Evolutionary conservation across 1,139 yeast genomes (phyloP).

Genomic region (Zygoascus meyerae): DNA sequence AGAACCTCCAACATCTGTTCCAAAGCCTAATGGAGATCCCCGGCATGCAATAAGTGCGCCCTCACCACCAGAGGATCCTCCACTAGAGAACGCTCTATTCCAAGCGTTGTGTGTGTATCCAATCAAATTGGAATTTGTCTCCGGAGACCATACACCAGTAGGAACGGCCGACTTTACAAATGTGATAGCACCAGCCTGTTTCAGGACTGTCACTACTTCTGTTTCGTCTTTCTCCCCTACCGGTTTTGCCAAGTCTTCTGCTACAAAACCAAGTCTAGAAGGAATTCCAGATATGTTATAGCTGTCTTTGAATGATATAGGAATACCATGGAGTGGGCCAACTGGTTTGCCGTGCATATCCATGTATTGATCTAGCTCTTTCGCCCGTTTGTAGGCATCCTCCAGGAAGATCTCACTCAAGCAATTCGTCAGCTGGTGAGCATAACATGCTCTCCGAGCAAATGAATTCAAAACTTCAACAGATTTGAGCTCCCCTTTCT

Average conservation of each 20-base stretch:
- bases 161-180: constrained; percentile 56
- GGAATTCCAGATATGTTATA: constrained; percentile 41
- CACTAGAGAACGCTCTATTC: constrained; percentile 42
- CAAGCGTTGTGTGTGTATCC: constrained; percentile 47
- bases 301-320: constrained; percentile 35
- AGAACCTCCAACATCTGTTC: constrained; percentile 65
- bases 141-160: constrained; percentile 49
- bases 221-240: constrained; percentile 23
- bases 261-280: constrained; percentile 40
- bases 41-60: constrained; percentile 49
- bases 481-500: constrained; percentile 39
- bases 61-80: constrained; percentile 63
- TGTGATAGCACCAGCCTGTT: constrained; percentile 49
- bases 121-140: constrained; percentile 41
- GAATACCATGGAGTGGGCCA: constrained; percentile 16
- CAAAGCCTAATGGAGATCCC: constrained; percentile 49
- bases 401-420: constrained; percentile 28
- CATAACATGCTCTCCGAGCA: constrained; percentile 52
- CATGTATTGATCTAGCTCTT: constrained; percentile 40
- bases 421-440: constrained; percentile 29
- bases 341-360: background rate
- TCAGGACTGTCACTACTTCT: constrained; percentile 38
- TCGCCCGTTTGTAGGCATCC: constrained; percentile 39
- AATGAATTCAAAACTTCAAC: constrained; percentile 45
- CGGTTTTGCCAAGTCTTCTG: constrained; percentile 27